Base-by-base conservation (phyloP, 371 early-diverging fungal genomes). In the Chytridium lagenaria region DNA sequence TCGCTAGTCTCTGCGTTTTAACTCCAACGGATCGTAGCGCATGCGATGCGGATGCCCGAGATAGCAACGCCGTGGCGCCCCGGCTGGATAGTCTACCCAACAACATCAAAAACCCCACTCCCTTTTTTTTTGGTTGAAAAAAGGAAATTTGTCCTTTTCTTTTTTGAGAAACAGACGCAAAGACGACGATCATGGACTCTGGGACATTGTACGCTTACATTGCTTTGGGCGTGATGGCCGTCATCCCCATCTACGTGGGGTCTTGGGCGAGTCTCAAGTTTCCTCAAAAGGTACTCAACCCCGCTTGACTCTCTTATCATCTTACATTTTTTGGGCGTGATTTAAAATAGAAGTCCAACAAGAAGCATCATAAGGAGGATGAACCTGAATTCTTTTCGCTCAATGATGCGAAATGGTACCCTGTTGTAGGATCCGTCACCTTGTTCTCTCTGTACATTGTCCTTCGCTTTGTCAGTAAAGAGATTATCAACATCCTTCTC, bases 401-500 rank as follows among this genome's bases (percentile, higher is more conserved):
- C 2, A 88, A 92, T 74, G 98, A 98, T 81, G 98, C 98, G 30
- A 92, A 94, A 80, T 88, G 91, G 92, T 95, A 95, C 77, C 97
- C 98, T 12, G 78, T 97, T 33, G 90, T 94, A 77, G 98, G 96
- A 31, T 96, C 96, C 16, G 84, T 79, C 26, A 92, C 91, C 12
- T 82, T 98, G 1, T 91, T 96, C 70, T 86, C 90, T 0, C 82
- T 98, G 72, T 98, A 95, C 84, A 72, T 97, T 59, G 81, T 95
- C 33, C 93, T 95, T 87, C 89, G 90, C 71, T 95, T 84, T 72
- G 78, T 98, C 51, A 89, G 92, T 77, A 92, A 92, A 77, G 90
- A 92, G 59, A 92, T 92, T 80, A 87, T 98, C 74, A 95, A 95
- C 78, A 84, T 89, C 70, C 80, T 95, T 64, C 79, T 98, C 68